Base-by-base conservation (phyloP, 2,329 filamentous ascomycete genomes). In the Penicillium capsulatum region DNA sequence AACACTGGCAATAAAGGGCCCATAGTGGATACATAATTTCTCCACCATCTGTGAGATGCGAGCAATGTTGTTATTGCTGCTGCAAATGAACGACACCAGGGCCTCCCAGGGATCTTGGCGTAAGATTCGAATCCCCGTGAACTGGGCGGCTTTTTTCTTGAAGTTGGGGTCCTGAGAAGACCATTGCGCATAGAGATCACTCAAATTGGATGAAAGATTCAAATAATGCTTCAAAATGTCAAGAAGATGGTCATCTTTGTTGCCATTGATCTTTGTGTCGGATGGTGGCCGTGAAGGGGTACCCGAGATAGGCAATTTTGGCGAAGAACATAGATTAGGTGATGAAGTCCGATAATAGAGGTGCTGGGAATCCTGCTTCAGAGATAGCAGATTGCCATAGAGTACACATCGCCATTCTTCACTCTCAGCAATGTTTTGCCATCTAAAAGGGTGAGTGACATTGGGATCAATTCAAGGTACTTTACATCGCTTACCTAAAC, bases 21-120 rank as follows among this genome's bases (percentile, higher is more conserved):
- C 92, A 57, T 96, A 98, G 57, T 94, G 77, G 17, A 77, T 64
- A 61, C 94, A 98, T 9, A 98, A 72, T 55, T 95, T 97, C 53
- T 94, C 82, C 15, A 91, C 89, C 92, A 98, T 98, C 66, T 94
- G 86, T 4, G 86, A 91, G 61, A 98, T 98, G 27, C 92, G 80
- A 2, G 83, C 77, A 45, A 98, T 98, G 61, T 98, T 96, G 69
- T 98, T 98, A 68, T 98, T 98, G 67, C 89, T 95, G 66, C 90
- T 96, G 74, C 92, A 98, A 49, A 98, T 98, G 66, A 98, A 98
- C 40, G 85, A 83, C 16, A 98, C 73, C 15, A 98, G 73, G 1
- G 92, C 82, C 65, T 98, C 92, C 92, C 94, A 98, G 1, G 91
- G 83, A 70, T 96, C 90, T 68, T 98, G 92, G 55, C 84, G 86